Conservation (phyloP, 2,329 filamentous ascomycete genomes). For the Fusarium poae region DNA sequence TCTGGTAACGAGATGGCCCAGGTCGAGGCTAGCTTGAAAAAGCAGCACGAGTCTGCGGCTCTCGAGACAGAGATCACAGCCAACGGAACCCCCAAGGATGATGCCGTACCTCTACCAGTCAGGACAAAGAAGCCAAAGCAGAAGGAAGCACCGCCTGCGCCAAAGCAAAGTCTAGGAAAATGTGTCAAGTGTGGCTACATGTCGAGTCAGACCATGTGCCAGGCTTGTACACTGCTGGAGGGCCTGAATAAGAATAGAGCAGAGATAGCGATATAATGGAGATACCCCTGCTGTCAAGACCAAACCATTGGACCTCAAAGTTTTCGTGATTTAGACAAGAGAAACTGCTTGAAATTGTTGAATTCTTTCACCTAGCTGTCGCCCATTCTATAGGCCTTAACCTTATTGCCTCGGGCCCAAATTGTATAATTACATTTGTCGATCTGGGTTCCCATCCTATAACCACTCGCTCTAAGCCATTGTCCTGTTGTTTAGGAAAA, state of each 20-base stretch:
- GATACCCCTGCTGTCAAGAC: constrained; percentile 19
- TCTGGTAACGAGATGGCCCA: constrained; percentile 83
- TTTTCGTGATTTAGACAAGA: not conserved
- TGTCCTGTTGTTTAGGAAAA: constrained; percentile 56
- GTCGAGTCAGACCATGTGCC: constrained; percentile 92
- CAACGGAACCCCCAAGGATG: constrained; percentile 43
- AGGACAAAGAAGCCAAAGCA: constrained; percentile 48
- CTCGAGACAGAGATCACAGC: constrained; percentile 54
- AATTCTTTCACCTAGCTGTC: constrained; percentile 33
- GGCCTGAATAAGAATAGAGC: constrained; percentile 85
- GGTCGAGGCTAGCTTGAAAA: constrained; percentile 72
- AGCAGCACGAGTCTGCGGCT: constrained; percentile 32
- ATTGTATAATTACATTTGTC: constrained; percentile 44
- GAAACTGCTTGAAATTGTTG: constrained; percentile 17
- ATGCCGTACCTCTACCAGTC: constrained; percentile 54
- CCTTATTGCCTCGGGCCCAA: constrained; percentile 15
- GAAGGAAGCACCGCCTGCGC: constrained; percentile 49
- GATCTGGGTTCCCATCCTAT: constrained; percentile 25
- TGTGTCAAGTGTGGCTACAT: constrained; percentile 94
- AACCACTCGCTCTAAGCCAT: constrained; percentile 20
- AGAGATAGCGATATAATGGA: constrained; percentile 65
- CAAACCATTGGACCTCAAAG: not conserved
- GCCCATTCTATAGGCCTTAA: constrained; percentile 12
- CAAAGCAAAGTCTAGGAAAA: constrained; percentile 81
- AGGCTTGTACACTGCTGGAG: constrained; percentile 91